These are phyloP conservation scores for Apiospora malaysiana DNA, from an alignment of 2,329 filamentous ascomycete genomes.

Conservation along the genomic window DNA sequence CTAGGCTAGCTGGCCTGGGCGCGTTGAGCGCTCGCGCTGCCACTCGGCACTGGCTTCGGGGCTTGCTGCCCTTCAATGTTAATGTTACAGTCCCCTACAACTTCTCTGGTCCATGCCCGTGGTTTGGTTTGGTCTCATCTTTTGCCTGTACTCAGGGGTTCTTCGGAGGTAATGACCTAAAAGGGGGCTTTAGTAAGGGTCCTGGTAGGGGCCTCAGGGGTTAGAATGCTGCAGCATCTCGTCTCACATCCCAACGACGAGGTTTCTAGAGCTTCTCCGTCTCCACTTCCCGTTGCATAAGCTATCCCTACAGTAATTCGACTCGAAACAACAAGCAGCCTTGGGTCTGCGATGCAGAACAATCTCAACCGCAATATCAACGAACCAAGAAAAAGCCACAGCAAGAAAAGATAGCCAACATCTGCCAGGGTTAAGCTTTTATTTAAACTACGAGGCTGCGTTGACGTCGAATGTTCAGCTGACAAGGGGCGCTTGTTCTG, in stretches of 20 bases:
- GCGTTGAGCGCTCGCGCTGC: no score
- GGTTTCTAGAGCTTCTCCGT: constrained; percentile 19
- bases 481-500: neutral
- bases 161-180: neutral
- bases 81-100: constrained; percentile 9
- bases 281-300: constrained; percentile 8
- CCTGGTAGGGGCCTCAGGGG: neutral
- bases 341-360: neutral
- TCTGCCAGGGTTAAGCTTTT: neutral
- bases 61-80: neutral
- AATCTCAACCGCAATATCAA: neutral
- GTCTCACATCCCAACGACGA: neutral
- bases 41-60: neutral
- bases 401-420: neutral
- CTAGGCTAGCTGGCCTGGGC: no score
- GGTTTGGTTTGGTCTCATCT: constrained; percentile 16
- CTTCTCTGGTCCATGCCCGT: neutral
- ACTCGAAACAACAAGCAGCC: neutral
- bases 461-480: neutral
- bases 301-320: constrained; percentile 8
- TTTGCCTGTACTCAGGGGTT: neutral
- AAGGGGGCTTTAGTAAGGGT: neutral
- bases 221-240: constrained; percentile 2
- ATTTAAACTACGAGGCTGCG: neutral
- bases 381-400: neutral